phyloP scores from a whole-genome alignment of 331 rosid species.

The Malus hybrid region DNA sequence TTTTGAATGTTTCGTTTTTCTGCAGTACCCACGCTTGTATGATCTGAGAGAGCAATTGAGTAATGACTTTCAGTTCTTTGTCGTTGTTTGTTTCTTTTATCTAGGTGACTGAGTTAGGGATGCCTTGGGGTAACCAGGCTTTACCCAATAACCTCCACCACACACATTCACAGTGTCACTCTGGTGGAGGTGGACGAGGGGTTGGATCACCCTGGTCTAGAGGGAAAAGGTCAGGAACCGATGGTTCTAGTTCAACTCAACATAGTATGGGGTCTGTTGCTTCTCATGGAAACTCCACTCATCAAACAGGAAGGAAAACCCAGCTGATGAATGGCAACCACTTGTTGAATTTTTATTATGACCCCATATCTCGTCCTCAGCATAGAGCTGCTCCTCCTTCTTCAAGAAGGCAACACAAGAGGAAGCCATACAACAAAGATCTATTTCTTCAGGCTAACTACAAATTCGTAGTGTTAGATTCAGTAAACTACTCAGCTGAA shows the following conservation, averaged over 20 bases:
- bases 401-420: conserved; percentile 66
- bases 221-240: conserved; percentile 31
- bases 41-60: neutral
- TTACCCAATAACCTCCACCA: conserved; percentile 30
- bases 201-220: conserved; percentile 34
- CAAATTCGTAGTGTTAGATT: conserved; percentile 77
- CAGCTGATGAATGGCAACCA: conserved; percentile 73
- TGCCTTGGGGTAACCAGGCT: conserved; percentile 26
- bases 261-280: conserved; percentile 24
- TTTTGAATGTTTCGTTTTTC: neutral
- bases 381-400: conserved; percentile 55
- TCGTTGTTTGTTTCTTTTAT: conserved; percentile 5
- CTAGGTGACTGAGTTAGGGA: conserved; percentile 52
- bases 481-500: conserved; percentile 56
- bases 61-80: neutral
- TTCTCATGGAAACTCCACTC: conserved; percentile 42
- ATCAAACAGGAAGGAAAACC: conserved; percentile 54
- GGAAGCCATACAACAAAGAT: conserved; percentile 79
- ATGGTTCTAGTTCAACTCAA: conserved; percentile 35
- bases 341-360: conserved; percentile 88
- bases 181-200: conserved; percentile 47
- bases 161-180: conserved; percentile 33
- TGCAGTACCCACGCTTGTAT: neutral
- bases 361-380: conserved; percentile 74
- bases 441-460: conserved; percentile 95